These are phyloP conservation scores for Chaetomium olivaceum DNA, from an alignment of 2,329 filamentous ascomycete genomes.

Conservation along the genomic window DNA sequence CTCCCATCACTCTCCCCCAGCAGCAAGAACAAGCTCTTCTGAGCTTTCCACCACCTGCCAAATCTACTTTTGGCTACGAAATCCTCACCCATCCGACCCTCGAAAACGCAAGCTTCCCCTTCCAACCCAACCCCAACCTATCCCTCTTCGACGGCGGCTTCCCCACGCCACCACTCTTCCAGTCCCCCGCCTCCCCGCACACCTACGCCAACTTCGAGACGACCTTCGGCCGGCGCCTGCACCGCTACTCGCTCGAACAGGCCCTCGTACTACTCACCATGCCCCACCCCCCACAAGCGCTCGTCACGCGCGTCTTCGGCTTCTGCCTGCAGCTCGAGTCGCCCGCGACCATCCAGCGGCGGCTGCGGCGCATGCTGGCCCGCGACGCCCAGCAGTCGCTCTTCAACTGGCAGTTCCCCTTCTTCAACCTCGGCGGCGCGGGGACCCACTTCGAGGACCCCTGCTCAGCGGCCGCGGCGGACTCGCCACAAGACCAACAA, in stretches of 20 bases:
- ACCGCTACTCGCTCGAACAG: conserved; percentile 64
- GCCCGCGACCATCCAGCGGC: conserved; percentile 48
- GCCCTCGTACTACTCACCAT: conserved; percentile 59
- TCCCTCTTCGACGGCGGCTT: conserved; percentile 17
- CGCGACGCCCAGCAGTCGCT: conserved; percentile 47
- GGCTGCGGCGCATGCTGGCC: conserved; percentile 41
- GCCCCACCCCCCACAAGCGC: conserved; percentile 49
- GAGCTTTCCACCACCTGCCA: conserved; percentile 27
- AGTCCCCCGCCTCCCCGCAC: conserved; percentile 45
- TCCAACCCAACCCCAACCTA: conserved; percentile 35
- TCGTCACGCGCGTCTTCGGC: conserved; percentile 62
- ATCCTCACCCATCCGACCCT: conserved; percentile 49
- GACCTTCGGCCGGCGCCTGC: conserved; percentile 70
- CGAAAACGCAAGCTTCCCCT: conserved; percentile 57
- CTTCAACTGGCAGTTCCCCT: conserved; percentile 60
- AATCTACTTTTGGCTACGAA: conserved; percentile 35
- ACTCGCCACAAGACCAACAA: neutral
- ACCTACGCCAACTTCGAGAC: conserved; percentile 65
- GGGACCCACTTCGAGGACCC: conserved; percentile 51
- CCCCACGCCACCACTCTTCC: conserved; percentile 36
- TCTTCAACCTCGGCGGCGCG: conserved; percentile 66
- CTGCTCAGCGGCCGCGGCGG: neutral
- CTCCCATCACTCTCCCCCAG: conserved; percentile 15
- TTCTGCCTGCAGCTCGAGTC: conserved; percentile 66
- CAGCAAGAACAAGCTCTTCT: conserved; percentile 12